These are phyloP conservation scores for Pholiota adiposa DNA, from an alignment of 1,284 basidiomycete species.

Conservation along the genomic window DNA sequence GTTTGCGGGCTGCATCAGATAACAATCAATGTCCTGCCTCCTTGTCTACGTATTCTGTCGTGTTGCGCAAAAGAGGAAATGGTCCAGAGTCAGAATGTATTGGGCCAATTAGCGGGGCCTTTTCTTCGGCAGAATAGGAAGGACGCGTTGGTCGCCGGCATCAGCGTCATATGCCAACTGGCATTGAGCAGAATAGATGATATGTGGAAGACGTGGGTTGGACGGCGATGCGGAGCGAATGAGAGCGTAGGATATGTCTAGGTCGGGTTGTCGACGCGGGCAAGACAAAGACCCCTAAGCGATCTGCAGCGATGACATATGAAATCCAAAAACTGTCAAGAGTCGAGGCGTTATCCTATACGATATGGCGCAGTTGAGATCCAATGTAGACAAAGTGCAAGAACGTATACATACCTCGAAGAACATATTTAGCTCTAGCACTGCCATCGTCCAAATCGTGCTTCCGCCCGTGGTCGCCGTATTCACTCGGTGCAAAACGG, in stretches of 20 bases:
- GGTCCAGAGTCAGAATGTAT: neutral
- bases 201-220: neutral
- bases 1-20: neutral
- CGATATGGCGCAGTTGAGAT: neutral
- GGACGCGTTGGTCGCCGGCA: neutral
- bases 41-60: neutral
- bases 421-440: neutral
- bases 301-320: neutral
- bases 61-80: neutral
- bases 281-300: neutral
- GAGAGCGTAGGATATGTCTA: neutral
- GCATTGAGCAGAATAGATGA: neutral
- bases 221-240: neutral
- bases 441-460: neutral
- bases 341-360: neutral
- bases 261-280: too few species aligned
- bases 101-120: neutral
- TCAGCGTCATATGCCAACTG: neutral
- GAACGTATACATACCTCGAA: neutral
- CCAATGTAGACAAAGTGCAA: neutral
- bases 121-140: constrained; percentile 1
- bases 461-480: neutral
- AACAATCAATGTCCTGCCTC: neutral
- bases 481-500: neutral
- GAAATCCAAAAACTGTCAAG: neutral